These are phyloP conservation scores for Colletotrichum spinosum DNA, from an alignment of 2,329 filamentous ascomycete genomes.

Conservation along the genomic window DNA sequence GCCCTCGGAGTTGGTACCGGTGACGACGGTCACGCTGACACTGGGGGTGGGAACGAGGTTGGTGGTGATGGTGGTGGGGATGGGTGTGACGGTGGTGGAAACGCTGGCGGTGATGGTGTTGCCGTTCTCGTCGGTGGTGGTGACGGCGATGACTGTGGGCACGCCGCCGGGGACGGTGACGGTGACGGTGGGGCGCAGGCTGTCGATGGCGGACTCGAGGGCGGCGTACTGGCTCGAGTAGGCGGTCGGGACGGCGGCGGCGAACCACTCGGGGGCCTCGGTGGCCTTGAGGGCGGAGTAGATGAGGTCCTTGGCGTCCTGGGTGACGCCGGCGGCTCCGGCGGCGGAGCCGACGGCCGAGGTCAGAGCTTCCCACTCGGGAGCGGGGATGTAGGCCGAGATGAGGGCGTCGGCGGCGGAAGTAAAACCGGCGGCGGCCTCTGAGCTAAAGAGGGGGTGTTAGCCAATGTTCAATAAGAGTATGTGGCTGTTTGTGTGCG, in stretches of 20 bases:
- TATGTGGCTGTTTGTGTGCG: not conserved
- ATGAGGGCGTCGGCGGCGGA: slow-evolving; percentile 44
- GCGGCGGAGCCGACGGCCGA: slow-evolving; percentile 44
- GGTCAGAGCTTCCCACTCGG: slow-evolving; percentile 40
- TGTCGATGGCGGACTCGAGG: slow-evolving; percentile 40
- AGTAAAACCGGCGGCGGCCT: slow-evolving; percentile 40
- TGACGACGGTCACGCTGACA: slow-evolving; percentile 20
- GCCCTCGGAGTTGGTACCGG: slow-evolving; percentile 30
- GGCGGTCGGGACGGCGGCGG: slow-evolving; percentile 42
- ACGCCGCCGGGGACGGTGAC: slow-evolving; percentile 28
- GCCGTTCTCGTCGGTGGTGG: slow-evolving; percentile 42
- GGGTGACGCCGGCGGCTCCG: slow-evolving; percentile 41
- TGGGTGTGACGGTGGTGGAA: slow-evolving; percentile 36
- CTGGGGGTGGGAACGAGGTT: slow-evolving; percentile 18
- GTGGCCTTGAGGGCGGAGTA: slow-evolving; percentile 43
- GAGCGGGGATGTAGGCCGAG: slow-evolving; percentile 44
- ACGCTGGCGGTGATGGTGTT: slow-evolving; percentile 41
- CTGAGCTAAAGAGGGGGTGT: slow-evolving; percentile 21
- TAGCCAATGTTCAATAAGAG: not conserved
- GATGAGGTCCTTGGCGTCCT: slow-evolving; percentile 42
- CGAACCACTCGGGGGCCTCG: slow-evolving; percentile 43
- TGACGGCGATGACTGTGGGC: slow-evolving; percentile 39
- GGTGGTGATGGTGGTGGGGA: slow-evolving; percentile 26
- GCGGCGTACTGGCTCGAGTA: slow-evolving; percentile 37
- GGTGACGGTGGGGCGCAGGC: slow-evolving; percentile 29